Conservation (phyloP, 768 basidiomycete species). For the Crucibulum laeve region DNA sequence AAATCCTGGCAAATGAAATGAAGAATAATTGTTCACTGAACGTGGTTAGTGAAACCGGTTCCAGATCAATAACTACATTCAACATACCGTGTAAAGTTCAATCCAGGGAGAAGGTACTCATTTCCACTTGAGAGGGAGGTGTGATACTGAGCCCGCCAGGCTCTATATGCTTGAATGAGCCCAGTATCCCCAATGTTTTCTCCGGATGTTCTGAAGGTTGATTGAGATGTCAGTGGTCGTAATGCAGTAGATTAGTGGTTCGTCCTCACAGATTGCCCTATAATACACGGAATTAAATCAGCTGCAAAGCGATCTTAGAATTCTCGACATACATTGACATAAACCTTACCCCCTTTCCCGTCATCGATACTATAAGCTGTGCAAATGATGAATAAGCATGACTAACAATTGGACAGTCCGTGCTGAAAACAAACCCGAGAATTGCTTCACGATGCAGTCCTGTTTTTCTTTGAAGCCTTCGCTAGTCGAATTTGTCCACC, state of each 20-base stretch:
- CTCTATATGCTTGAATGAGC: constrained; percentile 81
- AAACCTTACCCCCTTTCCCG: constrained; percentile 75
- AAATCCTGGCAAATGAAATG: constrained; percentile 84
- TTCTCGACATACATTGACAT: constrained; percentile 91
- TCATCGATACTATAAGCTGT: constrained; percentile 80
- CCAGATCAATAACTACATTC: not conserved
- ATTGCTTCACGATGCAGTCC: constrained; percentile 89
- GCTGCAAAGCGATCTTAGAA: constrained; percentile 1
- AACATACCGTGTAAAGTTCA: constrained; percentile 67
- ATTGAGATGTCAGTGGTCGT: too few species aligned
- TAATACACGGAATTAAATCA: not conserved
- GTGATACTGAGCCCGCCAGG: constrained; percentile 81
- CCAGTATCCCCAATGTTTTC: constrained; percentile 91
- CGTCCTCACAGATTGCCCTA: constrained; percentile 81
- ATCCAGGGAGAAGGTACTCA: constrained; percentile 78
- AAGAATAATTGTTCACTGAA: constrained; percentile 90
- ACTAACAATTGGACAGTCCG: not conserved
- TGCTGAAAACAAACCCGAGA: constrained; percentile 50
- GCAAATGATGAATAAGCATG: constrained; percentile 2
- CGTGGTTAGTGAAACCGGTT: constrained; percentile 5
- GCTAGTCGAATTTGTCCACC: constrained; percentile 91
- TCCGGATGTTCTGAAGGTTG: constrained; percentile 78
- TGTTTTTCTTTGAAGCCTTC: constrained; percentile 78
- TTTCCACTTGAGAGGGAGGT: constrained; percentile 51
- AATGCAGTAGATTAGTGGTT: too few species aligned